phyloP scores from a whole-genome alignment of 208 protist genomes.

The Trypanosoma rangeli region DNA sequence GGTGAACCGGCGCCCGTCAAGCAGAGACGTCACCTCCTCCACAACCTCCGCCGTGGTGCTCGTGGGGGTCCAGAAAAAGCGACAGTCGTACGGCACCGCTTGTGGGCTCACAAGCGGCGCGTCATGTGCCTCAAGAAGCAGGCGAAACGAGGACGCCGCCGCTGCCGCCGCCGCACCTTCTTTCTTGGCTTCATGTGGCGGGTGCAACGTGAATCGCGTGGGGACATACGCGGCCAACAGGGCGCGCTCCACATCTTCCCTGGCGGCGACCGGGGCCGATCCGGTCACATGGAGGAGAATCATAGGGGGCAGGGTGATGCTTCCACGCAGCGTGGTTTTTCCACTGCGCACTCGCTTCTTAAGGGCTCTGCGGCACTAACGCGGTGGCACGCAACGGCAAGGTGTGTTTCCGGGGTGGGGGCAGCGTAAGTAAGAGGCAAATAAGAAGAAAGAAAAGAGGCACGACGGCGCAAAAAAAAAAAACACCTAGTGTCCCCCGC shows the following conservation, averaged over 20 bases:
- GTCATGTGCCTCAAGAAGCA: slow-evolving; percentile 57
- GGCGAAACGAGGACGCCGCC: slow-evolving; percentile 19
- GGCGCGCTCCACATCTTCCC: slow-evolving; percentile 26
- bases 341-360: too few relatives aligned
- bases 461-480: slow-evolving; percentile 11
- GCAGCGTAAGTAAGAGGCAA: neutral
- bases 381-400: too few relatives aligned
- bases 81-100: slow-evolving; percentile 47
- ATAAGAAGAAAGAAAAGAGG: slow-evolving; percentile 1
- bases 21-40: slow-evolving; percentile 3
- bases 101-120: slow-evolving; percentile 31
- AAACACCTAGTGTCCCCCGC: neutral
- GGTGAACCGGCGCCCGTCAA: slow-evolving; percentile 38
- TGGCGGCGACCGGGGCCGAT: slow-evolving; percentile 30
- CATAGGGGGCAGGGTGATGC: neutral
- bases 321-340: too few relatives aligned
- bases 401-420: too few relatives aligned
- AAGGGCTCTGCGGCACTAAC: too few relatives aligned
- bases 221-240: slow-evolving; percentile 25
- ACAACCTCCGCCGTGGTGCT: slow-evolving; percentile 50
- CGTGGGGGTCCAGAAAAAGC: slow-evolving; percentile 46
- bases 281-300: slow-evolving; percentile 43
- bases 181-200: neutral
- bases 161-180: too few relatives aligned
- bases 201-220: neutral